Base-by-base conservation (phyloP, 352 stramenopile genomes). In the Globisporangium megalacanthum region DNA sequence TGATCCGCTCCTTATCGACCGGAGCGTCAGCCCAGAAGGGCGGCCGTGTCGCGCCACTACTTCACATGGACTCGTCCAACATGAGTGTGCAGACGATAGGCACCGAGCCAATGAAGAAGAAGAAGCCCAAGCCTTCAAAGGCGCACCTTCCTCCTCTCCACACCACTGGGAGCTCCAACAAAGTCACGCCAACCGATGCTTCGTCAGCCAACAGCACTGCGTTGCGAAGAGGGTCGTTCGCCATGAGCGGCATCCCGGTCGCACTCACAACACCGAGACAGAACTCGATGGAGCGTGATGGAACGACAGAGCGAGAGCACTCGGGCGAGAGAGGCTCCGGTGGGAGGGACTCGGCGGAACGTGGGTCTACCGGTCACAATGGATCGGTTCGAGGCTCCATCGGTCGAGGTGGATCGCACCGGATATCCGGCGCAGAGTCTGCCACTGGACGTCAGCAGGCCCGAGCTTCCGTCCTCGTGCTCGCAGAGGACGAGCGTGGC, bases 381-480 rank as follows among this genome's bases (percentile, higher is more conserved):
- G 52, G 49, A 19, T 62, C 66, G 29, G 15, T 51, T 4, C 49
- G 54, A 14, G 56, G 33, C 50, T 59, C 58, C 4, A 52, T 53
- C 20, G 35, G 31, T 11, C 41, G 41, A 8, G 17, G 6, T 3
- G 41, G 41, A 4, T 47, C 41, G 1, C 17, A 22, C 17, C 42
- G 53, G 10, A 19, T 20, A 0, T 58, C 51, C 4, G 35, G 41
- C 20, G 46, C 39, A 14, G 50, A 52, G n/a, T 52, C 42, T 1
- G 20, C 50, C 0, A 31, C 62, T 33, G 62, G 68, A 1, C 52
- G 53, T 5, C 61, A 65, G 10, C 47, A 68, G 20, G 20, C 57
- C 9, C 50, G 50, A 20, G 20, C 70, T 10, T 74, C 74, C 0
- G 71, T 86, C 6, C 58, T 65, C 3, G 56, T 74, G 0, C 55